Conservation (phyloP, 2,329 filamentous ascomycete genomes). For the Knufia petricola region DNA sequence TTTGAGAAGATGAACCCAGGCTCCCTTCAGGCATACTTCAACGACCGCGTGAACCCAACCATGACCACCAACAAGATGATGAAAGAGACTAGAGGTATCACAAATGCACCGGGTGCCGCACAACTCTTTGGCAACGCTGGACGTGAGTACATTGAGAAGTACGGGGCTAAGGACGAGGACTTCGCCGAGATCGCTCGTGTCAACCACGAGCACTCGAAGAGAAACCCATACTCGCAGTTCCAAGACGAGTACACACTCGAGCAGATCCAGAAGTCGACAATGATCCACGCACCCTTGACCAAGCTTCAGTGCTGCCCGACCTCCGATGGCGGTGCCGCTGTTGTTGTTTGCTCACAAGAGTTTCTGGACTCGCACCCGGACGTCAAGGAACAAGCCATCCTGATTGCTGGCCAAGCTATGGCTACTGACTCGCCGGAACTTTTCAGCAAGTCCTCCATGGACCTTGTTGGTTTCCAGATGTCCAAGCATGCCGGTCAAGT, state of each 20-base stretch:
- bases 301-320: conserved; percentile 99
- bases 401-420: conserved; percentile 78
- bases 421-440: conserved; percentile 74
- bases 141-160: conserved; percentile 90
- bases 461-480: conserved; percentile 86
- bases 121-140: conserved; percentile 96
- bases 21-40: conserved; percentile 72
- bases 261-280: conserved; percentile 64
- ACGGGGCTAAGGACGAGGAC: conserved; percentile 72
- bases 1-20: conserved; percentile 98
- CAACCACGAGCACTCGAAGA: conserved; percentile 83
- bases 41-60: conserved; percentile 73
- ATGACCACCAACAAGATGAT: conserved; percentile 68
- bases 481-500: conserved; percentile 56
- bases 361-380: conserved; percentile 82
- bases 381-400: conserved; percentile 69
- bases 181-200: conserved; percentile 90
- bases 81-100: conserved; percentile 68
- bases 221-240: conserved; percentile 98
- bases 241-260: conserved; percentile 81
- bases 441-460: conserved; percentile 72
- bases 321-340: conserved; percentile 82
- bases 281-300: conserved; percentile 78
- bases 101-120: conserved; percentile 73
- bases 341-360: conserved; percentile 75